These are phyloP conservation scores for Talaromyces albobiverticillius DNA, from an alignment of 2,329 filamentous ascomycete genomes.

Conservation along the genomic window DNA sequence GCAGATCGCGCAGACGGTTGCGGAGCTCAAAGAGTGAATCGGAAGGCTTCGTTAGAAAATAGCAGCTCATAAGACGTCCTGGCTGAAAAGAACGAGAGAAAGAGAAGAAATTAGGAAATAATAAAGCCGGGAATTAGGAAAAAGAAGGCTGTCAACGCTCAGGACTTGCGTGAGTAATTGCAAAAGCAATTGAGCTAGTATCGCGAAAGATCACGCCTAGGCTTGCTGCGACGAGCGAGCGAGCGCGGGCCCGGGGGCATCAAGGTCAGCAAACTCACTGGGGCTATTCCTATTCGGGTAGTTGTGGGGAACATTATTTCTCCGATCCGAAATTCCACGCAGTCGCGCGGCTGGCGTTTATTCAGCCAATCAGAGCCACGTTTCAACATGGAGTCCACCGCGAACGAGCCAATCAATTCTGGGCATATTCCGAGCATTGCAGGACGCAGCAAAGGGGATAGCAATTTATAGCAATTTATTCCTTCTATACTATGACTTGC, in stretches of 20 bases:
- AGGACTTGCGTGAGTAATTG: neutral
- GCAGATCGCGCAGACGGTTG: neutral
- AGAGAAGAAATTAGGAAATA: neutral
- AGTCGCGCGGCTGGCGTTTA: neutral
- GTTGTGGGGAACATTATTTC: slow-evolving; percentile 24
- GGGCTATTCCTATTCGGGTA: slow-evolving; percentile 34
- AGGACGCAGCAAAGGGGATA: too few species aligned
- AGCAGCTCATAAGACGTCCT: neutral
- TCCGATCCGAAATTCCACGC: slow-evolving; percentile 22
- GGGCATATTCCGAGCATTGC: too few species aligned
- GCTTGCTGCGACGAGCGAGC: too few species aligned
- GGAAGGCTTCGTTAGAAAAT: slow-evolving; percentile 20
- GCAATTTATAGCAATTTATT: neutral
- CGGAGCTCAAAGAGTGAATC: slow-evolving; percentile 12
- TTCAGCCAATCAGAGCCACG: slow-evolving; percentile 5
- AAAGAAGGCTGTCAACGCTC: neutral
- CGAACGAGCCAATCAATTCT: neutral
- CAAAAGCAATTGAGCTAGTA: neutral
- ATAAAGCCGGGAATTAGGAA: neutral
- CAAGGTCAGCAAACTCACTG: too few species aligned
- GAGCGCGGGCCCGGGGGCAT: slow-evolving; percentile 33
- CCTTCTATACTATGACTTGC: too few species aligned
- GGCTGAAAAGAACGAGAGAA: neutral
- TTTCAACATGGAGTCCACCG: neutral
- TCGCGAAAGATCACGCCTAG: slow-evolving; percentile 24